Evolutionary conservation across 2,329 filamentous ascomycete genomes (phyloP).

Genomic region (Paramyrothecium sp.): DNA sequence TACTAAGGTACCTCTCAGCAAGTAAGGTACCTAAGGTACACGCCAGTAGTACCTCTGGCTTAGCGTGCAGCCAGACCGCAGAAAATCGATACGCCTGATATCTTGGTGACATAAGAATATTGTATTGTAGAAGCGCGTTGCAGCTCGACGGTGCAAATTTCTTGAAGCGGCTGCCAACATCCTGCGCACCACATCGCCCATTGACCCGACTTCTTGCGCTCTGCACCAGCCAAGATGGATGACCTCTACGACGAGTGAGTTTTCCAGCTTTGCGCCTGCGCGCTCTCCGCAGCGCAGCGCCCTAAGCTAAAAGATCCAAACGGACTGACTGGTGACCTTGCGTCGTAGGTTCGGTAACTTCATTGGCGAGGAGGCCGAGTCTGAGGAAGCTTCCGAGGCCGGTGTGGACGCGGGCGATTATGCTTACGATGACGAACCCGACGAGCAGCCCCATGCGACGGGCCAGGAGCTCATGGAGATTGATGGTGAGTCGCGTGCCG

Average conservation of each 20-base stretch:
- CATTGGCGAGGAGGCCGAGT: constrained; percentile 85
- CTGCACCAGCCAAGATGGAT: constrained; percentile 63
- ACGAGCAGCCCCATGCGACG: constrained; percentile 60
- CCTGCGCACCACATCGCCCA: not conserved
- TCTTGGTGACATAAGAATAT: not conserved
- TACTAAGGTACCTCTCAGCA: too few species aligned
- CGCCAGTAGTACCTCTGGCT: too few species aligned
- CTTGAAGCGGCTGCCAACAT: too few species aligned
- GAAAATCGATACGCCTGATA: not conserved
- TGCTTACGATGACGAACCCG: constrained; percentile 75
- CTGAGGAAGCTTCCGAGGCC: constrained; percentile 81
- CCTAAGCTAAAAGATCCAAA: constrained; percentile 11
- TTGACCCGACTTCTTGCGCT: not conserved
- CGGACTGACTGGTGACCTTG: constrained; percentile 13
- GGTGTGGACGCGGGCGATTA: constrained; percentile 74
- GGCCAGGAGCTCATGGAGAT: constrained; percentile 92
- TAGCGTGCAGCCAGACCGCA: not conserved
- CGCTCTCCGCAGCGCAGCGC: not conserved
- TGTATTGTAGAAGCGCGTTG: not conserved
- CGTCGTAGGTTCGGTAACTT: constrained; percentile 86
- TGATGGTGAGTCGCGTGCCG: constrained; percentile 57
- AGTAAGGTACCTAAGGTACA: too few species aligned
- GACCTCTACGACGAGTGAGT: constrained; percentile 93
- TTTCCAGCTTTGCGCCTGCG: constrained; percentile 3
- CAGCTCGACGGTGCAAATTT: not conserved